These are phyloP conservation scores for Macrolepiota dolichaula DNA, from an alignment of 768 basidiomycete genomes.

Conservation along the genomic window DNA sequence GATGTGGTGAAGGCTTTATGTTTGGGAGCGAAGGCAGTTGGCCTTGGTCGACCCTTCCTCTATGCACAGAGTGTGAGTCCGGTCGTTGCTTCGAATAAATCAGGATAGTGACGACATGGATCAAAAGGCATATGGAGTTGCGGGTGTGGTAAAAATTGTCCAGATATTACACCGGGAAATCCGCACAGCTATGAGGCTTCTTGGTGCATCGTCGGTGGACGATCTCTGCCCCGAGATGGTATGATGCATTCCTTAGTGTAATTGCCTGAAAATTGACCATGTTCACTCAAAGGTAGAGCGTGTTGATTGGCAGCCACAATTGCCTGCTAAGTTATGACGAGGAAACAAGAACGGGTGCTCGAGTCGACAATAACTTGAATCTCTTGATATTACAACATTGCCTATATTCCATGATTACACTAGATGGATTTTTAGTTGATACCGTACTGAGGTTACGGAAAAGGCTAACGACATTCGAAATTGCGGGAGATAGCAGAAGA, in stretches of 20 bases:
- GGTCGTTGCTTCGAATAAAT: background rate
- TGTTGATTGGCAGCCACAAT: constrained; percentile 52
- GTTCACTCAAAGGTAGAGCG: constrained; percentile 48
- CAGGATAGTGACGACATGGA: background rate
- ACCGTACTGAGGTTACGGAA: too few relatives aligned
- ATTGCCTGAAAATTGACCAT: background rate
- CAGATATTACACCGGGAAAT: constrained; percentile 79
- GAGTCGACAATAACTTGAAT: too few relatives aligned
- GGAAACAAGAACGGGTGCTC: too few relatives aligned
- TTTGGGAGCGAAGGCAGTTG: constrained; percentile 83
- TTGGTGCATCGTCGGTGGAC: constrained; percentile 63
- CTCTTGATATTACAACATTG: too few relatives aligned
- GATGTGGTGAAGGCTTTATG: constrained; percentile 91
- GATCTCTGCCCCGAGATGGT: constrained; percentile 79
- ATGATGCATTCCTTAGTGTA: constrained; percentile 16
- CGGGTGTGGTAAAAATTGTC: constrained; percentile 63
- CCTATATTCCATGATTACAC: too few relatives aligned
- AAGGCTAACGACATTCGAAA: too few relatives aligned
- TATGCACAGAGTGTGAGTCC: constrained; percentile 75
- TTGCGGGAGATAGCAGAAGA: too few relatives aligned
- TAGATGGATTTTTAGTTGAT: too few relatives aligned
- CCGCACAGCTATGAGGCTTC: constrained; percentile 65
- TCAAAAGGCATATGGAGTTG: constrained; percentile 69
- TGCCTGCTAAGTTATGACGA: constrained; percentile 29
- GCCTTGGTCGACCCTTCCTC: constrained; percentile 81